Evolutionary conservation across 192 early-diverging fungal genomes (phyloP), one percentile per base, ranked within the genome.

Genomic region (Spizellomyces punctatus): DNA sequence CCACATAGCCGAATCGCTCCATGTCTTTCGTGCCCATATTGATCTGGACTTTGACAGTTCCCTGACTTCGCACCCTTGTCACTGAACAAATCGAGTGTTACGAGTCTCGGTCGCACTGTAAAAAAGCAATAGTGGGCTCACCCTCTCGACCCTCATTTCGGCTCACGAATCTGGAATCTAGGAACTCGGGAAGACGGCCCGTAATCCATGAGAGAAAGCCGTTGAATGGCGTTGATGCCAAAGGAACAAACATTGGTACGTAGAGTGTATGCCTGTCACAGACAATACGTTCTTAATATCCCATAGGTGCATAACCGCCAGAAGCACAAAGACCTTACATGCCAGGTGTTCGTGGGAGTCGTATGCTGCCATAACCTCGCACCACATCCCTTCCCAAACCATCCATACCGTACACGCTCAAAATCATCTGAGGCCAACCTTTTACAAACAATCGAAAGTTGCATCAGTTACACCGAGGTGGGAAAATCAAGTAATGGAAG

Each of bases 361-460:
- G 27, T 46, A 85, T 43, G 6, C 69, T 60, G 10, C 84, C 87
- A 63, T 89, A 88, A n/a, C 87, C 87, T 22, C 85, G 69, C 17
- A 89, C 75, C 14, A 89, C 86, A 67, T 89, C 87, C n/a, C 87
- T 63, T 4, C 87, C 87, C n/a, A 86, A 75, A n/a, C 52, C 58
- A 66, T 89, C 87, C 42, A 81, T 61, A 9, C 87, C 87, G 72
- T 89, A 89, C 42, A 89, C 86, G 59, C 67, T 76, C 6, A 89
- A 67, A 21, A 89, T 67, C 6, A 88, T 19, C 54, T 84, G 80
- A 27, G 87, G 87, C 87, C 87, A 89, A 16, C 87, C 87, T 85
- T 48, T 42, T 7, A 16, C 5, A 63, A 36, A 5, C 50, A 6
- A 63, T 76, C 59, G 41, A 62, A 62, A 62, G 19, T 21, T 62